phyloP scores from a whole-genome alignment of 768 basidiomycete genomes.

The Pholiota microspora region DNA sequence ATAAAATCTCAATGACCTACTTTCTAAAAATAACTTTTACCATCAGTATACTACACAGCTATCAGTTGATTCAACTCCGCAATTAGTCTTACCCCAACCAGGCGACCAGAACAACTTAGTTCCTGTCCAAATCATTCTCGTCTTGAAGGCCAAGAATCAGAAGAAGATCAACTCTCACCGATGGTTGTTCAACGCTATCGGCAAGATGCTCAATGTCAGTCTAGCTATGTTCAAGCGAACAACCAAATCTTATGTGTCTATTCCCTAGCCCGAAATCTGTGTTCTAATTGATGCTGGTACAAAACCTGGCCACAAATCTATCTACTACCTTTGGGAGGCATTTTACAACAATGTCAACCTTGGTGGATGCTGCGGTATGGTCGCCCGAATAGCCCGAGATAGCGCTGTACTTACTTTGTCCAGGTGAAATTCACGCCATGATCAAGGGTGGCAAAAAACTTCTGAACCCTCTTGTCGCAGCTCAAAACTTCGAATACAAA shows the following conservation, averaged over 20 bases:
- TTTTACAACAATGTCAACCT: constrained; percentile 79
- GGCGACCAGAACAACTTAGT: constrained; percentile 92
- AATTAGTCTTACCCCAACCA: constrained; percentile 85
- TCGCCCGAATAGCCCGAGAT: constrained; percentile 1
- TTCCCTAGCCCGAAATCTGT: constrained; percentile 78
- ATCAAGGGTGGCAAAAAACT: constrained; percentile 90
- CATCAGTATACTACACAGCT: constrained; percentile 94
- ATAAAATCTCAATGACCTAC: background rate
- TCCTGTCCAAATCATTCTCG: constrained; percentile 88
- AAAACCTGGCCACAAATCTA: constrained; percentile 93
- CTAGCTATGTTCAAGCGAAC: background rate
- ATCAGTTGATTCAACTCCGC: constrained; percentile 87
- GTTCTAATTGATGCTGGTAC: constrained; percentile 95
- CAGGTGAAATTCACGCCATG: constrained; percentile 91
- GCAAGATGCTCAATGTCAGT: constrained; percentile 69
- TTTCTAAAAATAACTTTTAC: constrained; percentile 6
- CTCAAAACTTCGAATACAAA: constrained; percentile 98
- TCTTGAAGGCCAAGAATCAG: constrained; percentile 91
- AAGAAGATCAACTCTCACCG: constrained; percentile 97
- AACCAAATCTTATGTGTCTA: background rate
- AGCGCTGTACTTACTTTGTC: background rate
- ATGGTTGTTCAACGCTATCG: constrained; percentile 95
- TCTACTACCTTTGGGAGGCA: constrained; percentile 94
- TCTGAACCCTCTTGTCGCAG: constrained; percentile 88
- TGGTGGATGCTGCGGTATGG: constrained; percentile 80